Percentiles rank a stretch among this genome's conserved stretches.
Evolutionary conservation across 495 filamentous ascomycete species (phyloP).

Genomic region (Aspergillus funiculosus): DNA sequence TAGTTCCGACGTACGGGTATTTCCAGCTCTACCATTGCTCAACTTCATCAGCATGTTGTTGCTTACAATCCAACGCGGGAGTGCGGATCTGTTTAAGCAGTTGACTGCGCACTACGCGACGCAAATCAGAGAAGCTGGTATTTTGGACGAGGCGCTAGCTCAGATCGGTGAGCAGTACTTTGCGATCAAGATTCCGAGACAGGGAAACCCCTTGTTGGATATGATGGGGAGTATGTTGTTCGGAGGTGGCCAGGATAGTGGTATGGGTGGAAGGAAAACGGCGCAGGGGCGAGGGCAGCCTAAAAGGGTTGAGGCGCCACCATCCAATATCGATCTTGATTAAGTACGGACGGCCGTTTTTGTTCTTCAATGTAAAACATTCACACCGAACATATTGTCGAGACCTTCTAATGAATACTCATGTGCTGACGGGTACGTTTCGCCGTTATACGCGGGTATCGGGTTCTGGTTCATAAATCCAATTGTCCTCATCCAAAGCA

Average conservation of each 20-base stretch:
- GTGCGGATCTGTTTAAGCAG: conserved; percentile 72
- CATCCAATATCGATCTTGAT: conserved; percentile 51
- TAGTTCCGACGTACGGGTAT: conserved; percentile 70
- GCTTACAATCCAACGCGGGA: conserved; percentile 75
- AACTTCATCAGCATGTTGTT: conserved; percentile 87
- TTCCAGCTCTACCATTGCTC: conserved; percentile 76
- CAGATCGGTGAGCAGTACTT: conserved; percentile 97
- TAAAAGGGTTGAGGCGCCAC: conserved; percentile 46
- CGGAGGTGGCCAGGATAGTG: conserved; percentile 50
- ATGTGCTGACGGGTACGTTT: conserved; percentile 4
- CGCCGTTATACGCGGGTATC: conserved; percentile 23
- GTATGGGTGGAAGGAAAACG: conserved; percentile 33
- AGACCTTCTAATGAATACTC: conserved; percentile 19
- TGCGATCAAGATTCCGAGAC: conserved; percentile 79
- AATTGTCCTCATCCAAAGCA: conserved; percentile 74
- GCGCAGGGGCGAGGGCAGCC: conserved; percentile 30
- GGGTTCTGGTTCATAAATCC: conserved; percentile 81
- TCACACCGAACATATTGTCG: conserved; percentile 4
- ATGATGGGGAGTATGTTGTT: conserved; percentile 97
- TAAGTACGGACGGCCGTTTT: conserved; percentile 23
- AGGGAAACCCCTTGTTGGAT: conserved; percentile 85
- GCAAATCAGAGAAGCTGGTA: conserved; percentile 65
- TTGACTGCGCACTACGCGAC: conserved; percentile 73
- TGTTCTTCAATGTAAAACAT: conserved; percentile 2
- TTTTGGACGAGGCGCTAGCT: conserved; percentile 80